phyloP scores from a whole-genome alignment of 169 alveolate genomes.

The Eimeria sp. region DNA sequence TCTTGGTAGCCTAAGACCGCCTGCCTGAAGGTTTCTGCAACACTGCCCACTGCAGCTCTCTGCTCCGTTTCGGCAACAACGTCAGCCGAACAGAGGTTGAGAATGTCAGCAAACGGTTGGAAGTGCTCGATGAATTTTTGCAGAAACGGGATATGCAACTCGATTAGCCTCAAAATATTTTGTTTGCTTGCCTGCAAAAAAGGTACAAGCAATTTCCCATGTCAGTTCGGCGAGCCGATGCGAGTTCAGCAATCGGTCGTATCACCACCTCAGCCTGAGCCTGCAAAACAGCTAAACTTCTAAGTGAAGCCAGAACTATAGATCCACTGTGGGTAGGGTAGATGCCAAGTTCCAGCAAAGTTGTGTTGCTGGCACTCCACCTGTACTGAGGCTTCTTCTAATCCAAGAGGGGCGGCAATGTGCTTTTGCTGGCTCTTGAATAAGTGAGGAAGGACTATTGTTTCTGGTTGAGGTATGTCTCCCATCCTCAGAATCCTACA shows the following conservation, averaged over 20 bases:
- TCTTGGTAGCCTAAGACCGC: slow-evolving; percentile 35
- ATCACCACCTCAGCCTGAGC: neutral
- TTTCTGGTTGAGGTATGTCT: slow-evolving; percentile 95
- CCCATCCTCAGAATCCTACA: slow-evolving; percentile 91
- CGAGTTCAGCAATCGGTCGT: neutral
- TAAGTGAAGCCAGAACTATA: neutral
- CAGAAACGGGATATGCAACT: slow-evolving; percentile 33
- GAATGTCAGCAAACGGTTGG: slow-evolving; percentile 54
- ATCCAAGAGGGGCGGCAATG: slow-evolving; percentile 90
- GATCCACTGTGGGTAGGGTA: neutral
- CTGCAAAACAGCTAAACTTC: neutral
- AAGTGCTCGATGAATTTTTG: slow-evolving; percentile 38
- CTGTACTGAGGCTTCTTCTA: slow-evolving; percentile 91
- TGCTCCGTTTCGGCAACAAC: slow-evolving; percentile 73
- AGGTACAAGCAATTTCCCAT: neutral
- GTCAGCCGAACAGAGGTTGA: slow-evolving; percentile 51
- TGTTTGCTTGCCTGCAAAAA: slow-evolving; percentile 40
- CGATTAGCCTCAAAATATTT: slow-evolving; percentile 47
- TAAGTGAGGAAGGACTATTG: slow-evolving; percentile 92
- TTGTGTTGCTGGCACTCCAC: slow-evolving; percentile 5
- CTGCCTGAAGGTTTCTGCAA: slow-evolving; percentile 63
- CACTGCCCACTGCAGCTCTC: slow-evolving; percentile 42
- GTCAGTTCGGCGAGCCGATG: neutral
- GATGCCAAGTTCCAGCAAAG: neutral
- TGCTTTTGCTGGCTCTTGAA: slow-evolving; percentile 93